Evolutionary conservation across 2,329 filamentous ascomycete genomes (phyloP).

Genomic region (Chrysosphaeria jannelii): DNA sequence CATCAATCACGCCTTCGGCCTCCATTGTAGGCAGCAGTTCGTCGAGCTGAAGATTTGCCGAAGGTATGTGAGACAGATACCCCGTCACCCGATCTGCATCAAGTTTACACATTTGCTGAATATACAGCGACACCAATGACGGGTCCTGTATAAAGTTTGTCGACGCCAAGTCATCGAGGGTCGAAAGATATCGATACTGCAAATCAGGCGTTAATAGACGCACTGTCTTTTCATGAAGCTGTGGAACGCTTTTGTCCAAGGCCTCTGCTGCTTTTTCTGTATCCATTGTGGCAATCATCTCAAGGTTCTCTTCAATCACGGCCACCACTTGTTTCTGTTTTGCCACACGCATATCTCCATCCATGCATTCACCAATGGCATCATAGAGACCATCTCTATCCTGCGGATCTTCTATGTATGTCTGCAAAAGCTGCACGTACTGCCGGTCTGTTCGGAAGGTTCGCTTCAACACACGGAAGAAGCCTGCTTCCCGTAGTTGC

Average conservation of each 20-base stretch:
- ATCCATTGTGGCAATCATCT: slow-evolving; percentile 35
- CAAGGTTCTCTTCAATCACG: slow-evolving; percentile 33
- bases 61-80: slow-evolving; percentile 37
- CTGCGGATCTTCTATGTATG: slow-evolving; percentile 61
- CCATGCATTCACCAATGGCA: slow-evolving; percentile 32
- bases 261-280: slow-evolving; percentile 32
- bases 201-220: too few species aligned
- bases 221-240: slow-evolving; percentile 36
- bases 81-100: slow-evolving; percentile 57
- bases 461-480: slow-evolving; percentile 75
- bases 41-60: slow-evolving; percentile 50
- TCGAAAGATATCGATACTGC: slow-evolving; percentile 48
- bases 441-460: slow-evolving; percentile 56
- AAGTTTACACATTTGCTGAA: slow-evolving; percentile 73
- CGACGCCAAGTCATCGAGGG: slow-evolving; percentile 14
- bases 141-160: background rate
- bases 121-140: slow-evolving; percentile 53
- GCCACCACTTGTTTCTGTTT: slow-evolving; percentile 40
- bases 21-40: slow-evolving; percentile 68
- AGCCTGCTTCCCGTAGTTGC: slow-evolving; percentile 47
- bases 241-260: slow-evolving; percentile 27
- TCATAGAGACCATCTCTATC: slow-evolving; percentile 49
- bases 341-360: slow-evolving; percentile 12
- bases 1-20: slow-evolving; percentile 67
- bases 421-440: slow-evolving; percentile 46